These are phyloP conservation scores for Pestalotiopsis sp. DNA, from an alignment of 2,329 filamentous ascomycete genomes.

Conservation along the genomic window DNA sequence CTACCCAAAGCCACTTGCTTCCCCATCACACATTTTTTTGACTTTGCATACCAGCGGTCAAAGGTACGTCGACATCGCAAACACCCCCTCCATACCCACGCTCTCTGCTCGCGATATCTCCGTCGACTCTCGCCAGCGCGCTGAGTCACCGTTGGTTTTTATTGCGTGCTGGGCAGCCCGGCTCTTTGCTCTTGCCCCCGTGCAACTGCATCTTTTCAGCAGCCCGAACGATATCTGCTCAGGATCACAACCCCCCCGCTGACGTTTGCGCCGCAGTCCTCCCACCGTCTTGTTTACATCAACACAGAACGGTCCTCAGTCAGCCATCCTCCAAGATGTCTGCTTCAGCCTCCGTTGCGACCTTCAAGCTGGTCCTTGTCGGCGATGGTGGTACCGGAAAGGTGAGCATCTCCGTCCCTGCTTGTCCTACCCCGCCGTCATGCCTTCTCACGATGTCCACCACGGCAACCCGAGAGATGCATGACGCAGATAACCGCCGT, in stretches of 20 bases:
- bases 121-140: not conserved
- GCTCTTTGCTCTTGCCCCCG: not conserved
- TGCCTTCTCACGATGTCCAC: conserved; percentile 15
- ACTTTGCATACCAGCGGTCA: conserved; percentile 5
- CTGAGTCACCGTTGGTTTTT: not conserved
- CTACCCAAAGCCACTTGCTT: conserved; percentile 1
- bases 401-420: conserved; percentile 57
- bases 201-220: not conserved
- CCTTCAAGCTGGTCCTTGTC: conserved; percentile 99
- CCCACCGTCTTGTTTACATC: conserved; percentile 51
- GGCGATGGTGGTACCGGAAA: conserved; percentile 99
- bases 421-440: conserved; percentile 18
- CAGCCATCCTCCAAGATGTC: conserved; percentile 62
- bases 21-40: conserved; percentile 9
- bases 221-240: not conserved
- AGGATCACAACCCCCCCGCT: conserved; percentile 23
- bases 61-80: conserved; percentile 1
- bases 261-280: conserved; percentile 25
- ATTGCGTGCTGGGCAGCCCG: not conserved
- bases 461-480: not conserved
- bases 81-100: not conserved
- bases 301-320: conserved; percentile 25
- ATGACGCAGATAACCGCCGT: not conserved
- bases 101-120: not conserved
- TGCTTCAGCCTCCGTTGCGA: conserved; percentile 66